Evolutionary conservation across 2,329 filamentous ascomycete genomes (phyloP), one percentile per base, ranked within the genome.

Genomic region (Dendrostoma leiphaemia): DNA sequence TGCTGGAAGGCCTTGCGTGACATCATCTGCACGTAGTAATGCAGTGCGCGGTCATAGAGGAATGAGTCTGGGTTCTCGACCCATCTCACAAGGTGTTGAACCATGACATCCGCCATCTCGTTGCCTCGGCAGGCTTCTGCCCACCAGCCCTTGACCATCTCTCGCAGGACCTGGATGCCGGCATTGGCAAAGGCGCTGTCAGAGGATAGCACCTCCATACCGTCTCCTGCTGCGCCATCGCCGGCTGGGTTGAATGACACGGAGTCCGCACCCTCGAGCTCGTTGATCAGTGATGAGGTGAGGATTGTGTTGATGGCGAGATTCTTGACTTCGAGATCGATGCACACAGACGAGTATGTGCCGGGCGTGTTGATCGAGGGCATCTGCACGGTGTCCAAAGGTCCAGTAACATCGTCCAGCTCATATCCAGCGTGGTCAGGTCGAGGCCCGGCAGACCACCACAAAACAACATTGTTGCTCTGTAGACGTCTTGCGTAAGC

Each of bases 71-170:
- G 90, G 59, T 87, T 94, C 69, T 96, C 91, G 2, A 97, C 91
- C 95, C 95, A 99, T 60, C 95, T 89, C 19, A 99, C 91, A 4
- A 99, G 81, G 71, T 99, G 93, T 66, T 96, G 92, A 1, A 99
- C 94, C 79, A 99, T 91, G 51, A 97, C 85, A 71, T 99, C 94
- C 1, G 95, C 95, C 91, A 99, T 97, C 37, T 84, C 88, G 63
- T 90, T 95, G 34, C 91, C 91, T 58, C 84, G 85, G 67, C 90
- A 94, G 6, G 94, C 95, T 70, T 99, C 93, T 1, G 88, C 82
- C 94, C 94, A 99, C 95, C 95, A 99, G 3, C 90, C 84, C 69
- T 97, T 96, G 62, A 99, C 94, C 92, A 99, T 97, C 64, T 97
- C 95, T 13, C 94, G 88, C 3, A 99, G 79, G 0, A 99, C 94